Conservation (phyloP, 139 green algal genomes). For the Desmodesmus armatus region DNA sequence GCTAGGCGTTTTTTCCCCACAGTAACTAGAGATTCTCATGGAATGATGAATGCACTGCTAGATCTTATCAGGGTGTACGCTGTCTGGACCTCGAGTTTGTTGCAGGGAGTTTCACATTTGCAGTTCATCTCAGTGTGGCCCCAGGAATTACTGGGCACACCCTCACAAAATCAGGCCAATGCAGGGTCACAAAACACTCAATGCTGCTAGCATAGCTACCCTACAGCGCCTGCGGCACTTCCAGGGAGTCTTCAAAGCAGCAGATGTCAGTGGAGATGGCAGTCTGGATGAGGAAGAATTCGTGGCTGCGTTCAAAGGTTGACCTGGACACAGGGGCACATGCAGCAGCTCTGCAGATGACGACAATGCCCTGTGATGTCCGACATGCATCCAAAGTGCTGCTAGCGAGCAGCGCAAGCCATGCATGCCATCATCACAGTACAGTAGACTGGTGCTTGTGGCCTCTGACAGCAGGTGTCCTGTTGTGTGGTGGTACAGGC, state of each 20-base stretch:
- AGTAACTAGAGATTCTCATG: too few species aligned
- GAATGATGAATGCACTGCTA: too few species aligned
- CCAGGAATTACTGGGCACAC: too few species aligned
- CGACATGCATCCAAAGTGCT: background rate
- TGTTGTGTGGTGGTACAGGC: background rate
- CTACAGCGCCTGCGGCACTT: constrained; percentile 1
- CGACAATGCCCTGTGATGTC: background rate
- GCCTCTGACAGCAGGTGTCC: background rate
- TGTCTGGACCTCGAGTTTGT: too few species aligned
- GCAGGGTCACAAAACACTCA: too few species aligned
- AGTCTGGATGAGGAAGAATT: constrained; percentile 32
- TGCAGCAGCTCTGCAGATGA: background rate
- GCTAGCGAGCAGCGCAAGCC: background rate
- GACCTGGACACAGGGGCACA: background rate
- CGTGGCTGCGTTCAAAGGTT: constrained; percentile 30
- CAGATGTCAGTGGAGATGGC: constrained; percentile 15
- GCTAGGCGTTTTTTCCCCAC: too few species aligned
- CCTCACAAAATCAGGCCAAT: too few species aligned
- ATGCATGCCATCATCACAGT: background rate
- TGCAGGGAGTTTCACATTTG: too few species aligned
- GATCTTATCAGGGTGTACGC: too few species aligned
- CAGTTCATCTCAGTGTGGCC: too few species aligned
- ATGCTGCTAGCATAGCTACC: too few species aligned
- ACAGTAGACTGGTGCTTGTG: background rate
- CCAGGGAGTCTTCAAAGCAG: constrained; percentile 12